A percentile compares a stretch with the other conserved stretches of the same genome.
Evolutionary conservation across 23 red algal genomes (phyloP).

Genomic region (Agarophyton chilense): DNA sequence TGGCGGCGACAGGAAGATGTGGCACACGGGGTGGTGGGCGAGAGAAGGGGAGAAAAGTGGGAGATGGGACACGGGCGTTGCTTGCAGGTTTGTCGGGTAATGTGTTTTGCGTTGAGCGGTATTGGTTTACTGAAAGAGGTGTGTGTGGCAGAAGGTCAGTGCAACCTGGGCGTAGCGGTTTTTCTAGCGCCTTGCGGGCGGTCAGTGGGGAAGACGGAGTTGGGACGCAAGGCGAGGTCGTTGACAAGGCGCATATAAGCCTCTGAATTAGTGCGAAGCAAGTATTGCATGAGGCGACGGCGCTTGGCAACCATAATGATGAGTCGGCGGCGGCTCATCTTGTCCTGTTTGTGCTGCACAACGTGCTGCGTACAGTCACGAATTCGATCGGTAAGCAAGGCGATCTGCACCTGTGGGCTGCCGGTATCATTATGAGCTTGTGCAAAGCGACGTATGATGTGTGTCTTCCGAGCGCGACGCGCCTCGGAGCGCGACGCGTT

Average conservation of each 20-base stretch:
- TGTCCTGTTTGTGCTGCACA: conserved; percentile 26
- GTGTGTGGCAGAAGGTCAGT: not conserved
- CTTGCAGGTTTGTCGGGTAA: too few species aligned
- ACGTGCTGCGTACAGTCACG: conserved; percentile 39
- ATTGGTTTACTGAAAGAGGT: not conserved
- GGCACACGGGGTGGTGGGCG: too few species aligned
- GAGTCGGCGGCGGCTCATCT: conserved; percentile 34
- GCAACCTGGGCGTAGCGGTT: not conserved
- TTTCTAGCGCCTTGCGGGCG: conserved; percentile 15
- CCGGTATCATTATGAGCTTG: not conserved
- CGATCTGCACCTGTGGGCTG: conserved; percentile 8
- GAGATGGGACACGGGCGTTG: too few species aligned
- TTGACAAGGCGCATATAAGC: not conserved
- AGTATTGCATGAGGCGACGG: conserved; percentile 44
- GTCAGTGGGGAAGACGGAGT: conserved; percentile 25
- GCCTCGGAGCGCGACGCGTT: not conserved
- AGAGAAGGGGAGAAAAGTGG: too few species aligned
- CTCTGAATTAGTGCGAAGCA: not conserved
- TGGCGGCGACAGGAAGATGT: too few species aligned
- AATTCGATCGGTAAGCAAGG: conserved; percentile 45
- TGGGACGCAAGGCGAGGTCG: not conserved
- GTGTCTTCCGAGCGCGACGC: not conserved
- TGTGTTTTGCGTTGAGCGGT: too few species aligned
- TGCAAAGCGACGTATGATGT: not conserved
- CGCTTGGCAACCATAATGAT: conserved; percentile 45